Evolutionary conservation across 305 asterid species (phyloP).

Genomic region (Striga hermonthica): DNA sequence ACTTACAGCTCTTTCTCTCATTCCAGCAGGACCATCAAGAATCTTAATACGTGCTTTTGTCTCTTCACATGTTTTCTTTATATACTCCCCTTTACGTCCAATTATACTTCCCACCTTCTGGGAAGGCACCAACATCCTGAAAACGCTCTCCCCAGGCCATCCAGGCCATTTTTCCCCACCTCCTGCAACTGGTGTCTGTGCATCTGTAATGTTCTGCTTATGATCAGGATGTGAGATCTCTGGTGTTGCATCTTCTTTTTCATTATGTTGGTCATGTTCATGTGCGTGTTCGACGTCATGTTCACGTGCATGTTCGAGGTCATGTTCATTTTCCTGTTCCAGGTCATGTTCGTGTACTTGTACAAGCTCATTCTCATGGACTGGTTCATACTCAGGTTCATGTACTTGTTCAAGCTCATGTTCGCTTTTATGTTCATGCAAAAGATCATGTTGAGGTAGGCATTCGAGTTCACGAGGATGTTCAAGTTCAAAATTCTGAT

Average conservation of each 20-base stretch:
- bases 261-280: conserved; percentile 35
- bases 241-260: conserved; percentile 31
- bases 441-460: conserved; percentile 26
- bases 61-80: conserved; percentile 84
- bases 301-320: conserved; percentile 8
- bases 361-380: conserved; percentile 23
- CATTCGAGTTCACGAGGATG: conserved; percentile 30
- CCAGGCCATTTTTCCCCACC: conserved; percentile 89
- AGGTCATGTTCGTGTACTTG: conserved; percentile 33
- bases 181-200: conserved; percentile 40
- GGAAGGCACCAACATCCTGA: conserved; percentile 84
- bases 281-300: conserved; percentile 31
- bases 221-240: conserved; percentile 32
- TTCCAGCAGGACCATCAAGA: conserved; percentile 95
- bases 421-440: conserved; percentile 36
- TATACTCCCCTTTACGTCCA: conserved; percentile 94
- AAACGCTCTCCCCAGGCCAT: conserved; percentile 95
- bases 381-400: conserved; percentile 30
- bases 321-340: conserved; percentile 29
- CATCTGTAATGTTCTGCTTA: conserved; percentile 36
- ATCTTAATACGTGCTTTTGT: conserved; percentile 89
- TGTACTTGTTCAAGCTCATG: conserved; percentile 32
- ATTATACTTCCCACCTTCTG: conserved; percentile 91
- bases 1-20: conserved; percentile 93
- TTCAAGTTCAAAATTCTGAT: conserved; percentile 36